Percentiles rank a stretch among this genome's conserved stretches.
Conservation (phyloP, 108 stramenopile genomes). For the Nannochloropsis salina region DNA sequence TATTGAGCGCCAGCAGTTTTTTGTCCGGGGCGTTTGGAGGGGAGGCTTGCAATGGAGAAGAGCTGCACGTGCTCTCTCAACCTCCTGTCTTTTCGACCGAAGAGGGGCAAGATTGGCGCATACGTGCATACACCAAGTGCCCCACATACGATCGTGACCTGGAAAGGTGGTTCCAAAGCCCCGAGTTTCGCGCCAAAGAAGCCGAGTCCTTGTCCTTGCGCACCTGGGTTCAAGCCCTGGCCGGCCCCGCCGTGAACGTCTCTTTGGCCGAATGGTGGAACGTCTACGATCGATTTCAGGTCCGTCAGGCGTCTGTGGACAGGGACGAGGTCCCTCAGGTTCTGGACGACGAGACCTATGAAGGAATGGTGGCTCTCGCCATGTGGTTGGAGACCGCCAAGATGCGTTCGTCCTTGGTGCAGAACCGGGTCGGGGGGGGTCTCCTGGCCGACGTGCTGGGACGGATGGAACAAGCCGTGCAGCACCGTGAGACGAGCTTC, state of each 20-base stretch:
- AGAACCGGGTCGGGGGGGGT: slow-evolving; percentile 4
- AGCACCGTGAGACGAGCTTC: background rate
- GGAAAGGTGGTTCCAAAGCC: background rate
- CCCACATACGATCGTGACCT: background rate
- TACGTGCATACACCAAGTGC: background rate
- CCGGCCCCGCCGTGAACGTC: background rate
- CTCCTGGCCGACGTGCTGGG: background rate
- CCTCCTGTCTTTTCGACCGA: slow-evolving; percentile 7
- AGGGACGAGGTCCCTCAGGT: background rate
- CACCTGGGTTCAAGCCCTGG: background rate
- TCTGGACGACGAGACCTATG: background rate
- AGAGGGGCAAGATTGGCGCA: slow-evolving; percentile 3
- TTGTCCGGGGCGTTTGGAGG: background rate
- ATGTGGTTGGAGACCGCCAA: slow-evolving; percentile 17
- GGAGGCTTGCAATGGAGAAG: background rate
- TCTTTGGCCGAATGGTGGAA: slow-evolving; percentile 3
- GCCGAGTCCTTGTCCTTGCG: background rate
- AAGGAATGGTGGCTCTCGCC: background rate
- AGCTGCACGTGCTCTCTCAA: background rate
- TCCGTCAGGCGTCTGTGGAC: background rate
- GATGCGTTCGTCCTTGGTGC: background rate
- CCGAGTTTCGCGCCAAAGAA: background rate
- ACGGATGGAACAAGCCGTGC: background rate
- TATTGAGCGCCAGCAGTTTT: background rate
- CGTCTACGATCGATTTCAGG: background rate